Evolutionary conservation across 331 rosid genomes (phyloP).

Genomic region (Phaseolus coccineus): DNA sequence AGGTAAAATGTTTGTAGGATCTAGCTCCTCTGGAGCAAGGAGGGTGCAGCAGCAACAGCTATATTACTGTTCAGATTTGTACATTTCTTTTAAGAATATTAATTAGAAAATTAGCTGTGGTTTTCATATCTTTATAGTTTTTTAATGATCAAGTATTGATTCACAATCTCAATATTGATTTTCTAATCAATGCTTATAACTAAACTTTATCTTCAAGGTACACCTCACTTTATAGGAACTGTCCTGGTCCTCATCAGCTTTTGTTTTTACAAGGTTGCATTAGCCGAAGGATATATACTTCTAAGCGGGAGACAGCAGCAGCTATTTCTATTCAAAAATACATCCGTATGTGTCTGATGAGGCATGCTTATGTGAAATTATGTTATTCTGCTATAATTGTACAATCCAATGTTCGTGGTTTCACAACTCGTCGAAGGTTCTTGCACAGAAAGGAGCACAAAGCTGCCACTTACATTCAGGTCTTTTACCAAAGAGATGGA

Average conservation of each 20-base stretch:
- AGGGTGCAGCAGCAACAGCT: neutral
- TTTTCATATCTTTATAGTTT: neutral
- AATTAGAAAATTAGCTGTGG: neutral
- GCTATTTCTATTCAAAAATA: conserved; percentile 65
- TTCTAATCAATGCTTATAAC: neutral
- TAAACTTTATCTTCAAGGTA: neutral
- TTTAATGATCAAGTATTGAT: neutral
- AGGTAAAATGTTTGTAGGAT: neutral
- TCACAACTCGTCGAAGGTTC: conserved; percentile 64
- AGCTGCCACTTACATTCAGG: conserved; percentile 85
- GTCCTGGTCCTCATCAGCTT: neutral
- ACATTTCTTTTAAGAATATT: neutral
- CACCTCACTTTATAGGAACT: neutral
- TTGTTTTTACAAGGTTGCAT: conserved; percentile 62
- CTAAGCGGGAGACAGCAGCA: conserved; percentile 69
- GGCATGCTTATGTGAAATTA: conserved; percentile 56
- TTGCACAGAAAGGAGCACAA: conserved; percentile 64
- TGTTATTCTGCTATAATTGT: conserved; percentile 57
- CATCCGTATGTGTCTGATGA: conserved; percentile 60
- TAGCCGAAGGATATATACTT: conserved; percentile 58
- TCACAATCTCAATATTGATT: neutral
- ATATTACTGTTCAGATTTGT: neutral
- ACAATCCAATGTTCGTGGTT: conserved; percentile 75
- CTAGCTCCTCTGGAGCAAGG: neutral
- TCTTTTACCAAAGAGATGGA: conserved; percentile 33